These are phyloP conservation scores for Fusarium tupiense DNA, from an alignment of 2,329 filamentous ascomycete species.

Conservation along the genomic window DNA sequence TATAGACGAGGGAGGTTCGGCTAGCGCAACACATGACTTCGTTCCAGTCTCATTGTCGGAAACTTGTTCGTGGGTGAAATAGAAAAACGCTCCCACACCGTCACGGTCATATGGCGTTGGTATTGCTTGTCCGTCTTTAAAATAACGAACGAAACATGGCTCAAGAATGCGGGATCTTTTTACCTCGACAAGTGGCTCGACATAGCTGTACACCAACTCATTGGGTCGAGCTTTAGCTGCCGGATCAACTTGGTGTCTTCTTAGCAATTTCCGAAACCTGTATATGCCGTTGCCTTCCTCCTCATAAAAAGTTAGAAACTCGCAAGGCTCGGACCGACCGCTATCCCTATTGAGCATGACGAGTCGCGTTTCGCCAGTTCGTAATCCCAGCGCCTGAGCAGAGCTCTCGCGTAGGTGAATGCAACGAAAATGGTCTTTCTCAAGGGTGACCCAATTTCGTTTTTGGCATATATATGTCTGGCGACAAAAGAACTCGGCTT, in stretches of 20 bases:
- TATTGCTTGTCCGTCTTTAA: slow-evolving; percentile 56
- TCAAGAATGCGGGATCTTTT: slow-evolving; percentile 56
- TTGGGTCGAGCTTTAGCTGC: slow-evolving; percentile 57
- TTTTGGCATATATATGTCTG: slow-evolving; percentile 72
- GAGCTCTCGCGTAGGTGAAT: slow-evolving; percentile 45
- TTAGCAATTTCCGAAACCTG: slow-evolving; percentile 62
- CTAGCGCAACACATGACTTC: slow-evolving; percentile 49
- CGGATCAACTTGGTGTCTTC: slow-evolving; percentile 56
- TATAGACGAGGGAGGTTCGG: slow-evolving; percentile 49
- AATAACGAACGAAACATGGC: slow-evolving; percentile 69
- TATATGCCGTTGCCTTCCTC: slow-evolving; percentile 33
- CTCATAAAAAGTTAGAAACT: slow-evolving; percentile 56
- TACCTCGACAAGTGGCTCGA: slow-evolving; percentile 49
- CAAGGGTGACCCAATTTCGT: slow-evolving; percentile 69
- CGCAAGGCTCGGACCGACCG: slow-evolving; percentile 66
- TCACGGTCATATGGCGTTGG: slow-evolving; percentile 71
- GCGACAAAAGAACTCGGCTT: slow-evolving; percentile 71
- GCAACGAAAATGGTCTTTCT: slow-evolving; percentile 65
- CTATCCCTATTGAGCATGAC: slow-evolving; percentile 44
- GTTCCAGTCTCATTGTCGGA: neutral
- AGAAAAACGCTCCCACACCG: slow-evolving; percentile 75
- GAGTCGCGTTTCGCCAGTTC: slow-evolving; percentile 70
- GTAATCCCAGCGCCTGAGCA: slow-evolving; percentile 47
- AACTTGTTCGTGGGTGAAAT: slow-evolving; percentile 58
- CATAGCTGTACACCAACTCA: slow-evolving; percentile 66